phyloP scores from a whole-genome alignment of 805 yeast species.

The Cyberlindnera petersonii region DNA sequence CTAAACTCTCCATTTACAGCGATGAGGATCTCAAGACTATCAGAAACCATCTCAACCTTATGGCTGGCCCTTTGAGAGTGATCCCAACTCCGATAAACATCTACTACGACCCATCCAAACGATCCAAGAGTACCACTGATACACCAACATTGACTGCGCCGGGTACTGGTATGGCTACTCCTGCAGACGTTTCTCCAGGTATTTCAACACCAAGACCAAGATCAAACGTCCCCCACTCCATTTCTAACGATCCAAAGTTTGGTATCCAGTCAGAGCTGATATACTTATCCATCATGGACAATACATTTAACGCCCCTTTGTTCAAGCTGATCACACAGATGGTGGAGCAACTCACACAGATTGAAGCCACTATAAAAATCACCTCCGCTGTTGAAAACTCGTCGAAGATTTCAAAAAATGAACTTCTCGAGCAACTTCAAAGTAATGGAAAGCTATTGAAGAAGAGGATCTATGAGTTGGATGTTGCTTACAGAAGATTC shows the following conservation, averaged over 20 bases:
- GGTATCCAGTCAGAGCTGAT: constrained; percentile 13
- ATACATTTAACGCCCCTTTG: constrained; percentile 30
- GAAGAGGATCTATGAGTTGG: constrained; percentile 31
- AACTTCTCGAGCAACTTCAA: constrained; percentile 6
- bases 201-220: constrained; percentile 35
- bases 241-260: constrained; percentile 8
- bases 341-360: constrained; percentile 28
- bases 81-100: constrained; percentile 31
- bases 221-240: constrained; percentile 5
- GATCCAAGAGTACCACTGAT: neutral
- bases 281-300: constrained; percentile 31
- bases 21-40: constrained; percentile 31
- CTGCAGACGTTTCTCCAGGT: constrained; percentile 27
- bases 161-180: constrained; percentile 1
- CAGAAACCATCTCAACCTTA: constrained; percentile 41
- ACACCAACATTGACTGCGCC: constrained; percentile 6
- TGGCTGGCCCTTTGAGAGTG: constrained; percentile 38
- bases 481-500: constrained; percentile 33
- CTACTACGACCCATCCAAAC: constrained; percentile 4
- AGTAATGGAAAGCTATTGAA: constrained; percentile 24
- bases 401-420: neutral
- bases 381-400: neutral
- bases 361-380: constrained; percentile 16
- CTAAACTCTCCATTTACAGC: constrained; percentile 34
- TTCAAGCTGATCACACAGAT: constrained; percentile 31